Evolutionary conservation across 805 yeast species (phyloP).

Genomic region (Wickerhamiella azymoides): DNA sequence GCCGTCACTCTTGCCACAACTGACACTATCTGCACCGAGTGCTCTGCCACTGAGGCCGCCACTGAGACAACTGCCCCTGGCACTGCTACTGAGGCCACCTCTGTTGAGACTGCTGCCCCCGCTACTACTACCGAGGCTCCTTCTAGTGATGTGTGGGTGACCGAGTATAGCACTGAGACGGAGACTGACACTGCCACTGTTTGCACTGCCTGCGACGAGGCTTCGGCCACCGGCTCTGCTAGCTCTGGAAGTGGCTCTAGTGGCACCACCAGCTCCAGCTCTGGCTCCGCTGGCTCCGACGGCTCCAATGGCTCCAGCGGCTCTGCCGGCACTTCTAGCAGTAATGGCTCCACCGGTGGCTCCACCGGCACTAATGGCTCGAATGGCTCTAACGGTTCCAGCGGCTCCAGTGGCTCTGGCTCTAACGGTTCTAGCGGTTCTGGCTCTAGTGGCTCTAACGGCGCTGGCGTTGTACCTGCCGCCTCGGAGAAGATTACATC

Average conservation of each 20-base stretch:
- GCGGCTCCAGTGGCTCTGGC: background rate
- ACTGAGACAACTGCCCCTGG: no score
- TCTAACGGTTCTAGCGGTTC: background rate
- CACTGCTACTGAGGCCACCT: no score
- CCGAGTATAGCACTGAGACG: background rate
- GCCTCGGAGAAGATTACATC: background rate
- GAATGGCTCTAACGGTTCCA: background rate
- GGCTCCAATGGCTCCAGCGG: background rate
- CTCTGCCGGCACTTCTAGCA: background rate
- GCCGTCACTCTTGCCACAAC: no score
- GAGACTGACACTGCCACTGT: background rate
- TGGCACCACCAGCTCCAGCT: background rate
- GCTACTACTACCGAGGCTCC: background rate
- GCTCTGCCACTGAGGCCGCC: no score
- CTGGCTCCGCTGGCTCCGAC: background rate
- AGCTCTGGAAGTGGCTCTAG: background rate
- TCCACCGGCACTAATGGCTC: background rate
- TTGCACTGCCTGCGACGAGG: background rate
- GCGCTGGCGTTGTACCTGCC: background rate
- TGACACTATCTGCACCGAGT: background rate
- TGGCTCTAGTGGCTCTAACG: background rate
- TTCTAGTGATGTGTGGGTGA: background rate
- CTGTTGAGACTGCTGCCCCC: no score
- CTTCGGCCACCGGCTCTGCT: background rate
- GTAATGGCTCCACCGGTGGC: background rate